Conservation (phyloP, 2,329 filamentous ascomycete species). For the Trichophyton verrucosum region DNA sequence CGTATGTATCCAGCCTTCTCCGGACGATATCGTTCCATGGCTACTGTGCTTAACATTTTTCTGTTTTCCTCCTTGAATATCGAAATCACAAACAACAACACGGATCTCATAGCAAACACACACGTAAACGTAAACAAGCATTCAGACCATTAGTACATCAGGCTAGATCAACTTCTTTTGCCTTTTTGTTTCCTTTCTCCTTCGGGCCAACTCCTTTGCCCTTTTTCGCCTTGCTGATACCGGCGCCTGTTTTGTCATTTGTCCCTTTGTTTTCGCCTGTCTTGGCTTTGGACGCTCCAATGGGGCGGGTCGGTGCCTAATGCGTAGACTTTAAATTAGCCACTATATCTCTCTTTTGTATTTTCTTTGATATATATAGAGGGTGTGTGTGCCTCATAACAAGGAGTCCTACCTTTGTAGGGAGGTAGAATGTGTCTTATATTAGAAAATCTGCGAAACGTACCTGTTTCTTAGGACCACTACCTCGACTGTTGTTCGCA, state of each 20-base stretch:
- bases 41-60: neutral
- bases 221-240: neutral
- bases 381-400: neutral
- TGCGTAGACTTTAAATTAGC: neutral
- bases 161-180: neutral
- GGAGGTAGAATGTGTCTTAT: neutral
- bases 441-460: neutral
- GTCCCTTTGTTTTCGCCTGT: neutral
- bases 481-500: neutral
- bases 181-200: neutral
- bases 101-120: neutral
- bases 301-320: neutral
- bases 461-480: constrained; percentile 3
- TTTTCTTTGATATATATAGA: too few relatives aligned
- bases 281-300: neutral
- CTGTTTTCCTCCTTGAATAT: neutral
- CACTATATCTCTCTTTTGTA: neutral
- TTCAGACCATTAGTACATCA: neutral
- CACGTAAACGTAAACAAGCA: neutral
- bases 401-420: neutral
- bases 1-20: too few relatives aligned
- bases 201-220: constrained; percentile 3
- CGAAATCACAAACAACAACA: neutral
- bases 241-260: neutral
- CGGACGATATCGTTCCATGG: too few relatives aligned